These are phyloP conservation scores for Ogataea siamensis DNA, from an alignment of 805 yeast genomes.

Conservation along the genomic window DNA sequence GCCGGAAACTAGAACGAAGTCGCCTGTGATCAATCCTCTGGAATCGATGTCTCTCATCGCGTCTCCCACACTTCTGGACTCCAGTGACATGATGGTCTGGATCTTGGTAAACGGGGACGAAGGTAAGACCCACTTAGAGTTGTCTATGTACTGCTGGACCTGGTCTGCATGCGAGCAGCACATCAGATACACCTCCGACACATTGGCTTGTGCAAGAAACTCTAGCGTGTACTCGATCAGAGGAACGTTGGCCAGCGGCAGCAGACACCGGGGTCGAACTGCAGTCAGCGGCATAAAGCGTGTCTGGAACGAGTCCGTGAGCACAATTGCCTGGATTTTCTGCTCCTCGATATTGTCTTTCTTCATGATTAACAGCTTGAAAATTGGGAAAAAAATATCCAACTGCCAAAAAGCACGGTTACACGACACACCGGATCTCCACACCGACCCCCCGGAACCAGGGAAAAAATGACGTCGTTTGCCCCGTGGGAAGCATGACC, in stretches of 20 bases:
- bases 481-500: constrained; percentile 11
- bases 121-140: constrained; percentile 63
- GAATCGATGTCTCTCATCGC: constrained; percentile 95
- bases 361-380: constrained; percentile 4
- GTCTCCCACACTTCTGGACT: constrained; percentile 91
- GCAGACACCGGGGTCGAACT: constrained; percentile 81
- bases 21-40: constrained; percentile 85
- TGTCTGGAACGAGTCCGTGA: constrained; percentile 90
- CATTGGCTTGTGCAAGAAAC: constrained; percentile 87
- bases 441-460: not conserved
- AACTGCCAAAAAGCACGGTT: too few species aligned
- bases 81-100: constrained; percentile 76
- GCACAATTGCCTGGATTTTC: constrained; percentile 87
- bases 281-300: constrained; percentile 91
- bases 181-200: constrained; percentile 83
- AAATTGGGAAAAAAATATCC: constrained; percentile 7
- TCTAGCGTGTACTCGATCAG: constrained; percentile 92
- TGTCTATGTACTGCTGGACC: constrained; percentile 76
- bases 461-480: not conserved
- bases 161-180: constrained; percentile 90
- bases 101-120: constrained; percentile 79
- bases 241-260: constrained; percentile 92
- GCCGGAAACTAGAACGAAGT: constrained; percentile 86
- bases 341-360: constrained; percentile 41
- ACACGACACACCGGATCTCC: constrained; percentile 3